Evolutionary conservation across 768 basidiomycete species (phyloP), one percentile per base, ranked within the genome.

Genomic region (Mycena sanguinolenta): DNA sequence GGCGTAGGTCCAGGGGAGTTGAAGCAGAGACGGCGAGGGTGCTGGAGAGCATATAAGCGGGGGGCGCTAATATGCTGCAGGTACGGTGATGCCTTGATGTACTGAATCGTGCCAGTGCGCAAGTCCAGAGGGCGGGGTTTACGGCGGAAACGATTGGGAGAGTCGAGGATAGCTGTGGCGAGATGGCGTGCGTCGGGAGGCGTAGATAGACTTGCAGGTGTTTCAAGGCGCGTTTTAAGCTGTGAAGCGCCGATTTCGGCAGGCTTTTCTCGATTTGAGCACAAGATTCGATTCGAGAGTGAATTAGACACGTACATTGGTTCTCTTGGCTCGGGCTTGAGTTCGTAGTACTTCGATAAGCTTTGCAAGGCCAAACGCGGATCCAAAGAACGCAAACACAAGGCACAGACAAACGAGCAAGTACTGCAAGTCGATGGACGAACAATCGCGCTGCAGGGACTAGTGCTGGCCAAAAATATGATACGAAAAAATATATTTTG

Each of bases 41-140:
- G 67, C 7, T n/a, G 53, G 34, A 63, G 34, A 6, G 67, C 67
- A 25, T 69, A 69, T 19, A 34, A 5, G 27, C 49, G 60, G 2
- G 67, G 67, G 4, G 67, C 44, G 27, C 16, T 63, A 36, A 69
- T 69, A 49, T 69, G 67, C 12, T 39, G 61, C 28, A 69, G 60
- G 61, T 39, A 23, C 28, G 67, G 61, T 27, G 61, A 16, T 1
- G 46, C 27, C 36, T 42, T 63, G 54, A 25, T 52, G 53, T 63
- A 69, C 7, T 27, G 16, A 17, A 69, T 52, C 13, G 32, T 46
- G 34, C 60, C 46, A 1, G 42, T 62, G 28, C 42, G 32, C 12
- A 21, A 2, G 32, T 68, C 52, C 23, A 17, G 67, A 13, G 59
- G 67, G 19, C 42, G 49, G n/a, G 46, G 21, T 25, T 66, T 66